Base-by-base conservation (phyloP, 495 filamentous ascomycete genomes). In the Podospora fimiseda region DNA sequence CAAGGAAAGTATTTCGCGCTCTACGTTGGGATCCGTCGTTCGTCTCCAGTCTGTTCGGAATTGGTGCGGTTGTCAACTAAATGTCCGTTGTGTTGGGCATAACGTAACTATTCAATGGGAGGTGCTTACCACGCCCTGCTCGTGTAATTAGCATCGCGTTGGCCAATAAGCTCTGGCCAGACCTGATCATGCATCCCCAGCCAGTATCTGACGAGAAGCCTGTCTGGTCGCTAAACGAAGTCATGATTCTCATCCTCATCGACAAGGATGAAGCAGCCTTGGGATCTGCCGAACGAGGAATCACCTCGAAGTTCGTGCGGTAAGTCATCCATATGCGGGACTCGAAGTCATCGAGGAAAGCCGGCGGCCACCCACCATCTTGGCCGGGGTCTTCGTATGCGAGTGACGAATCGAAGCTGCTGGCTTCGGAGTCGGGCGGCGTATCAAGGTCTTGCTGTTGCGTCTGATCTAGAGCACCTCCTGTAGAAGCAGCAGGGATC, bases 101-200 rank as follows among this genome's bases (percentile, higher is more conserved):
- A n/a, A n/a, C n/a, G n/a, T n/a, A n/a, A n/a, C n/a, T 24, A 9
- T 21, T 21, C 45, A 23, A 38, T 15, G 30, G 8, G 50, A 57
- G 14, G 19, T 27, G 64, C 74, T 46, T 80, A 90, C 89, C 87
- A 78, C 93, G 83, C 4, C 93, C 93, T 24, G 96, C 72, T 43
- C 74, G 74, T 36, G 91, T 68, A 19, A 86, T 78, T 9, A 77
- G 64, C 50, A 97, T 70, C 3, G 92, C 78, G 65, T 97, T 97
- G 33, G 91, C 93, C 27, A 99, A 73, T 14, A 99, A 74, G 59
- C 89, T 88, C 71, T 99, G 94, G 9, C 93, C 94, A 0, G 92
- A 95, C 59, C 94, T 78, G 58, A 99, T 97, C 94, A 99, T 99
- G 62, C 94, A 99, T 1, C 94, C 94, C 90, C 94, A 99, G 30